Evolutionary conservation across 2,329 filamentous ascomycete genomes (phyloP).

Genomic region (Ascochyta pisi): DNA sequence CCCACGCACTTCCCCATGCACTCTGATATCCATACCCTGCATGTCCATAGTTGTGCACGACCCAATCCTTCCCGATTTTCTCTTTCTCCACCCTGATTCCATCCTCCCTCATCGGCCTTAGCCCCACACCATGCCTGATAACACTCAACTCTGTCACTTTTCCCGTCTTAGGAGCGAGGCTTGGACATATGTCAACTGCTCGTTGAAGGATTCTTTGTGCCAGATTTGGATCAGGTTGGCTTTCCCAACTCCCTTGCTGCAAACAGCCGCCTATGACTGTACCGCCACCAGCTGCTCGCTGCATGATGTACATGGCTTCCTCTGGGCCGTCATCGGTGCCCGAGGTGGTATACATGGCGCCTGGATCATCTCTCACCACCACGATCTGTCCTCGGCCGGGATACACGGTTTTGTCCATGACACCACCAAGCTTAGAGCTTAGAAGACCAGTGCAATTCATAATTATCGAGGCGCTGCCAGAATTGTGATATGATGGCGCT

Average conservation of each 20-base stretch:
- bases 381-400: slow-evolving; percentile 86
- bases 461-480: slow-evolving; percentile 68
- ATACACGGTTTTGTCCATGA: slow-evolving; percentile 74
- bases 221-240: slow-evolving; percentile 78
- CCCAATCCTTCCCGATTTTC: slow-evolving; percentile 64
- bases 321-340: slow-evolving; percentile 76
- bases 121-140: slow-evolving; percentile 80
- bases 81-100: slow-evolving; percentile 81
- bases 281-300: slow-evolving; percentile 75
- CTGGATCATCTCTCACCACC: slow-evolving; percentile 78
- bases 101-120: slow-evolving; percentile 75
- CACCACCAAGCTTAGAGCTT: slow-evolving; percentile 78
- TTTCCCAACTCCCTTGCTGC: slow-evolving; percentile 80
- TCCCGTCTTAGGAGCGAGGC: slow-evolving; percentile 64
- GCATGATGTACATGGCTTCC: slow-evolving; percentile 83
- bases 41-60: slow-evolving; percentile 85
- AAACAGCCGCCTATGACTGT: slow-evolving; percentile 88
- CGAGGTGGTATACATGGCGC: slow-evolving; percentile 72
- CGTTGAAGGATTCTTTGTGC: slow-evolving; percentile 84
- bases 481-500: slow-evolving; percentile 67
- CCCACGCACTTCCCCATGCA: slow-evolving; percentile 52
- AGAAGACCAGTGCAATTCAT: slow-evolving; percentile 87
- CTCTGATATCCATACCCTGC: slow-evolving; percentile 76
- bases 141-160: slow-evolving; percentile 75
- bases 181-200: slow-evolving; percentile 69